phyloP scores from a whole-genome alignment of 306 rosid genomes.

The Dryas alaskensis region DNA sequence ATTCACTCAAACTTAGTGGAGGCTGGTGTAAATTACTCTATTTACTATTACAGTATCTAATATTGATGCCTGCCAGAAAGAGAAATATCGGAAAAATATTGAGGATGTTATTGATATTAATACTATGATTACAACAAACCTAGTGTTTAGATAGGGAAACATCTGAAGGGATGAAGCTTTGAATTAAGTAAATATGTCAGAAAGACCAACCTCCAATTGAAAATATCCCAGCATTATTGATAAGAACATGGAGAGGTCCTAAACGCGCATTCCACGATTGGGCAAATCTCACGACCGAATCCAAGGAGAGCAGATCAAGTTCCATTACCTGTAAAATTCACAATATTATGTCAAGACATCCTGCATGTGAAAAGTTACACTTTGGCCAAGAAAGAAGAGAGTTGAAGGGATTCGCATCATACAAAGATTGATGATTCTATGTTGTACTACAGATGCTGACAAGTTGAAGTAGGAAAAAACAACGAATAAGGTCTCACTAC shows the following conservation, averaged over 20 bases:
- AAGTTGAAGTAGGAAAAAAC: not conserved
- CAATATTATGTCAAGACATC: constrained; percentile 20
- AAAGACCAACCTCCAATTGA: constrained; percentile 78
- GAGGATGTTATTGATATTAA: not conserved
- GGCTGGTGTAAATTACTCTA: not conserved
- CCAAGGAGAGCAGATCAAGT: constrained; percentile 91
- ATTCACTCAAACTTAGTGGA: not conserved
- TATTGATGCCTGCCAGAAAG: not conserved
- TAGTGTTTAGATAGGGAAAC: not conserved
- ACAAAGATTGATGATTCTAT: not conserved
- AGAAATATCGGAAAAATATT: not conserved
- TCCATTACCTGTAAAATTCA: constrained; percentile 67
- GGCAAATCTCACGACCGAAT: constrained; percentile 80
- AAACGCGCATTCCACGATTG: constrained; percentile 86
- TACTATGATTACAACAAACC: not conserved
- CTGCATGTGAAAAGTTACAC: not conserved
- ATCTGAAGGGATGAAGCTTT: constrained; percentile 5
- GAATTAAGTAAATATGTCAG: not conserved
- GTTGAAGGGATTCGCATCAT: not conserved
- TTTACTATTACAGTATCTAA: not conserved
- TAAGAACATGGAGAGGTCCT: constrained; percentile 85
- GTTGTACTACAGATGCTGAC: not conserved
- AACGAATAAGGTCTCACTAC: not conserved
- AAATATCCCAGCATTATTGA: constrained; percentile 96
- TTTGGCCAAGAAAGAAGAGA: not conserved